Evolutionary conservation across 768 basidiomycete genomes (phyloP).

Genomic region (Termitomyces sp.): DNA sequence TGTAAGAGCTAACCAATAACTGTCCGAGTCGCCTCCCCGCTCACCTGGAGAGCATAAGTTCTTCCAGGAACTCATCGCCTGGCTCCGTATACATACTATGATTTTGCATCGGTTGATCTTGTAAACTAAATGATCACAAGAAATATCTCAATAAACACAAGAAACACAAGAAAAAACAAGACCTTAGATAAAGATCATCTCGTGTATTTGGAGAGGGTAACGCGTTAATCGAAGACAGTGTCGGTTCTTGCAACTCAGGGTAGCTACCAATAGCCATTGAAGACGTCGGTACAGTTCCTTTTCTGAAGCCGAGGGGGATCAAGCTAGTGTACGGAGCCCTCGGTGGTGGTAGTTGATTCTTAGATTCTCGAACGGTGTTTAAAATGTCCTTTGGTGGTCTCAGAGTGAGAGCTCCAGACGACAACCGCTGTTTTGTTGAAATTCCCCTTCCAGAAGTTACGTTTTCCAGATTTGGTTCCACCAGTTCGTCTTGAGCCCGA

Average conservation of each 20-base stretch:
- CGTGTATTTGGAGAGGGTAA: neutral
- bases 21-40: neutral
- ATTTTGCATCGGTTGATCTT: neutral
- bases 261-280: neutral
- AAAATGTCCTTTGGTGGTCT: conserved; percentile 16
- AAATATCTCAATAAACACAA: neutral
- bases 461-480: conserved; percentile 9
- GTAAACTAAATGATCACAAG: neutral
- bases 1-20: neutral
- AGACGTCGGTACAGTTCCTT: conserved; percentile 19
- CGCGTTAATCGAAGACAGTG: neutral
- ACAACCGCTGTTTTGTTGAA: conserved; percentile 48
- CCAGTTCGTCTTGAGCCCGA: conserved; percentile 8
- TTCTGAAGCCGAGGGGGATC: conserved; percentile 39
- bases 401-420: conserved; percentile 31
- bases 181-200: neutral
- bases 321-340: neutral
- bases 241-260: neutral
- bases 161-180: neutral
- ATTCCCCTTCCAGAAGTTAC: conserved; percentile 30
- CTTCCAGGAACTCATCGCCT: neutral
- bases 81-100: neutral
- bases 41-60: neutral
- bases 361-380: conserved; percentile 5
- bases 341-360: neutral